phyloP scores from a whole-genome alignment of 352 stramenopile genomes.

The Phytophthora sojae region DNA sequence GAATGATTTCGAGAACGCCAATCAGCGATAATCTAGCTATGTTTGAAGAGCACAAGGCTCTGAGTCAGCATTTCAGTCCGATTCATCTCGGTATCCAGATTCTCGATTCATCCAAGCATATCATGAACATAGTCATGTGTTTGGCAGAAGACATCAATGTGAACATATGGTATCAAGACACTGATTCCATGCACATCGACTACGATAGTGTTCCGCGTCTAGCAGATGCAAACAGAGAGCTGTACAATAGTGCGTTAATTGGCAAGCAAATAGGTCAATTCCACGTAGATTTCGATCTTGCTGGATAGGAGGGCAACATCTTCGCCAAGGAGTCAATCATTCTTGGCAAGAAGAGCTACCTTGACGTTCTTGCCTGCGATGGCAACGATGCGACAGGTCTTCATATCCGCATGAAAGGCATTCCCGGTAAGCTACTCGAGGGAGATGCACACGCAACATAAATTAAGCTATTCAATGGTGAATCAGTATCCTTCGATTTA shows the following conservation, averaged over 20 bases:
- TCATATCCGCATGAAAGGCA: not conserved
- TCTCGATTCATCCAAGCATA: constrained; percentile 5
- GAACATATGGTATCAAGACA: constrained; percentile 18
- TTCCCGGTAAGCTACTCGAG: not conserved
- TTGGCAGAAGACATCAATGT: constrained; percentile 4
- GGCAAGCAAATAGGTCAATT: constrained; percentile 12
- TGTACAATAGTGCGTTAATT: not conserved
- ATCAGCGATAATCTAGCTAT: constrained; percentile 6
- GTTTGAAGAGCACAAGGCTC: constrained; percentile 11
- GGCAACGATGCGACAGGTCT: not conserved
- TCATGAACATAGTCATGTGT: constrained; percentile 14
- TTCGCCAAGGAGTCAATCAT: not conserved
- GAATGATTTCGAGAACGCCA: constrained; percentile 11
- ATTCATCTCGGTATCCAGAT: not conserved
- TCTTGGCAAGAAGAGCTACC: not conserved
- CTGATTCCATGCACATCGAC: constrained; percentile 5
- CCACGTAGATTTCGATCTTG: constrained; percentile 5
- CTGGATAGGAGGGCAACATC: not conserved
- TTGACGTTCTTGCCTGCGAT: not conserved
- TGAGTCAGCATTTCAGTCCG: too few relatives aligned
- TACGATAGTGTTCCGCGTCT: not conserved
- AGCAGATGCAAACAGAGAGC: not conserved
- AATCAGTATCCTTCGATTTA: not conserved
- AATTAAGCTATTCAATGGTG: not conserved
- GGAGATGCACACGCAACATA: not conserved